Evolutionary conservation across 805 yeast genomes (phyloP).

Genomic region (Spathaspora girioi): DNA sequence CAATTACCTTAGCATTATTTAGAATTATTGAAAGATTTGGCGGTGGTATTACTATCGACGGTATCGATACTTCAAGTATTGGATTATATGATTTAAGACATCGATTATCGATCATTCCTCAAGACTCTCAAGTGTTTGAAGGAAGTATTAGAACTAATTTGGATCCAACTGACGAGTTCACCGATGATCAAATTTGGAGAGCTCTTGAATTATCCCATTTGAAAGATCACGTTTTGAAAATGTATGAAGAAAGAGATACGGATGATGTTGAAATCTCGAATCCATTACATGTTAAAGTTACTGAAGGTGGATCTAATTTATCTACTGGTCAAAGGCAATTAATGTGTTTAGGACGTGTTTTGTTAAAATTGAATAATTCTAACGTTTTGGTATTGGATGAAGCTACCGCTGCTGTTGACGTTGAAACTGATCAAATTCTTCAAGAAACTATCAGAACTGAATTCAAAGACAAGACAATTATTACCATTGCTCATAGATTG

Average conservation of each 20-base stretch:
- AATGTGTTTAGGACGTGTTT: constrained; percentile 79
- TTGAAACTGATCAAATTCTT: constrained; percentile 72
- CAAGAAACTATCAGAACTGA: constrained; percentile 77
- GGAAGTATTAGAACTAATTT: constrained; percentile 39
- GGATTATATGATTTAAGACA: constrained; percentile 43
- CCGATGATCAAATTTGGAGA: constrained; percentile 38
- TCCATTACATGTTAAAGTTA: constrained; percentile 31
- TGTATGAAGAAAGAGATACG: constrained; percentile 27
- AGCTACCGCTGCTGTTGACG: constrained; percentile 89
- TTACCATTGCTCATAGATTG: constrained; percentile 82
- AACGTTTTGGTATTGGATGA: constrained; percentile 70
- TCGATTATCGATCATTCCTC: constrained; percentile 41
- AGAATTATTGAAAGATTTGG: constrained; percentile 38
- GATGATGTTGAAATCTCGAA: constrained; percentile 14
- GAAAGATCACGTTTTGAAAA: constrained; percentile 36
- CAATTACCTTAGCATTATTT: constrained; percentile 41
- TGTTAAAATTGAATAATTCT: constrained; percentile 57
- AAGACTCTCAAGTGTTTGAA: constrained; percentile 44
- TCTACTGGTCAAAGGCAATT: constrained; percentile 54
- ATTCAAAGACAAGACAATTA: constrained; percentile 71
- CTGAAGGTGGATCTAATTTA: constrained; percentile 46
- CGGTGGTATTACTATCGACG: constrained; percentile 36
- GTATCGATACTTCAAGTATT: constrained; percentile 27
- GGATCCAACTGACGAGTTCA: constrained; percentile 35
- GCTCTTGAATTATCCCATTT: constrained; percentile 42